A percentile compares a stretch with the other conserved stretches of the same genome.
These are phyloP conservation scores for Iris macrosiphon DNA, from an alignment of 106 monocot genomes.

Conservation along the genomic window DNA sequence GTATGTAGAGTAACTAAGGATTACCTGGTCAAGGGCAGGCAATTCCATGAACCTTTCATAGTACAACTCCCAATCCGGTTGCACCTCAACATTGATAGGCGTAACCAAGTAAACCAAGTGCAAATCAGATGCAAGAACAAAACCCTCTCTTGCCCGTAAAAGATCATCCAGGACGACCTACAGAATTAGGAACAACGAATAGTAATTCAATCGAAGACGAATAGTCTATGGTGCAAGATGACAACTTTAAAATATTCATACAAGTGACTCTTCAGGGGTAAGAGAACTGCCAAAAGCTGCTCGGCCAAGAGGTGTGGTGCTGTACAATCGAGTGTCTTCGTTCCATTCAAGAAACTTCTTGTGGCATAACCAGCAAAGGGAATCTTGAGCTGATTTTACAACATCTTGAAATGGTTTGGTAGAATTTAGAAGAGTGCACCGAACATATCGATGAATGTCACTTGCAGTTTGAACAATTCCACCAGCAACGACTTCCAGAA, in stretches of 20 bases:
- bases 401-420: constrained; percentile 95
- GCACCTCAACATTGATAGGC: constrained; percentile 94
- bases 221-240: background rate
- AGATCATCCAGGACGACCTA: constrained; percentile 95
- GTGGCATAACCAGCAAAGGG: constrained; percentile 89
- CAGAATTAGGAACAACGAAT: constrained; percentile 10
- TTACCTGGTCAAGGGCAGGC: constrained; percentile 82
- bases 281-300: constrained; percentile 99
- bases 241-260: constrained; percentile 15
- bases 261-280: constrained; percentile 93
- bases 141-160: constrained; percentile 92
- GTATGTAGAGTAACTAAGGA: too few species aligned
- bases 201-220: background rate
- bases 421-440: constrained; percentile 96
- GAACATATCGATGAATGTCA: constrained; percentile 95
- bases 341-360: constrained; percentile 96
- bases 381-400: constrained; percentile 97
- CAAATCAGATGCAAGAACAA: constrained; percentile 97
- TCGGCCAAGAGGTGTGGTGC: constrained; percentile 82
- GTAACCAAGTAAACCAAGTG: constrained; percentile 96
- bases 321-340: constrained; percentile 69
- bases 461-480: constrained; percentile 94
- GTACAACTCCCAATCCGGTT: constrained; percentile 97
- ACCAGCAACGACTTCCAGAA: constrained; percentile 97
- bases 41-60: constrained; percentile 97